Evolutionary conservation across 495 filamentous ascomycete genomes (phyloP).

Genomic region (Aspergillus sclerotioniger): DNA sequence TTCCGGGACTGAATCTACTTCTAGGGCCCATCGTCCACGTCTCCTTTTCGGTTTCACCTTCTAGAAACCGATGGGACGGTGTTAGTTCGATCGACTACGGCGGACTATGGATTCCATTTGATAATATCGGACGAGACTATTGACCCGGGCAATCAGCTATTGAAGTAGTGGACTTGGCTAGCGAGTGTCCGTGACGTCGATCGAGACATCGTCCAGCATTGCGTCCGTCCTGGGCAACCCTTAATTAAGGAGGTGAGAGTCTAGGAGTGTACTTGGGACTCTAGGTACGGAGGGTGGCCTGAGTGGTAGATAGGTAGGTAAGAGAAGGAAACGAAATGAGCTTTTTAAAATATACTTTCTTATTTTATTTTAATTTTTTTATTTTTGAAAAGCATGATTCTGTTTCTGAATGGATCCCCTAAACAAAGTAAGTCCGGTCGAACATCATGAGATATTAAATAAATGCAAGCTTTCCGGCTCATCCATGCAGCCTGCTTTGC

Average conservation of each 20-base stretch:
- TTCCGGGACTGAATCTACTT: background rate
- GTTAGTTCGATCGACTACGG: background rate
- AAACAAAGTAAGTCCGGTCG: background rate
- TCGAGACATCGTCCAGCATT: conserved; percentile 3
- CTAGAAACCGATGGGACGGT: background rate
- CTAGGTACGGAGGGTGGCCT: background rate
- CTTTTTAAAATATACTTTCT: too few relatives aligned
- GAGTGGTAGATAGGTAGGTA: too few relatives aligned
- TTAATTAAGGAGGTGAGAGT: conserved; percentile 5
- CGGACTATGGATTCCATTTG: background rate
- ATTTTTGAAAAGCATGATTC: background rate
- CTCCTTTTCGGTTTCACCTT: background rate
- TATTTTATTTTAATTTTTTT: too few relatives aligned
- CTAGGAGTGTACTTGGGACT: too few relatives aligned
- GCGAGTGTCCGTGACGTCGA: conserved; percentile 14
- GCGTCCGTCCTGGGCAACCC: background rate
- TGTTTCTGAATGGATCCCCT: background rate
- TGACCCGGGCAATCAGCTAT: conserved; percentile 18
- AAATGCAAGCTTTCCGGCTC: background rate
- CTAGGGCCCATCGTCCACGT: background rate
- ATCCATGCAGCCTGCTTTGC: background rate
- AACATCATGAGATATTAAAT: background rate
- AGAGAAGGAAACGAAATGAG: background rate
- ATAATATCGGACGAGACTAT: conserved; percentile 12
- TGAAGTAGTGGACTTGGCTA: conserved; percentile 13